phyloP scores from a whole-genome alignment of 2,329 filamentous ascomycete genomes.

The Fusarium citri region DNA sequence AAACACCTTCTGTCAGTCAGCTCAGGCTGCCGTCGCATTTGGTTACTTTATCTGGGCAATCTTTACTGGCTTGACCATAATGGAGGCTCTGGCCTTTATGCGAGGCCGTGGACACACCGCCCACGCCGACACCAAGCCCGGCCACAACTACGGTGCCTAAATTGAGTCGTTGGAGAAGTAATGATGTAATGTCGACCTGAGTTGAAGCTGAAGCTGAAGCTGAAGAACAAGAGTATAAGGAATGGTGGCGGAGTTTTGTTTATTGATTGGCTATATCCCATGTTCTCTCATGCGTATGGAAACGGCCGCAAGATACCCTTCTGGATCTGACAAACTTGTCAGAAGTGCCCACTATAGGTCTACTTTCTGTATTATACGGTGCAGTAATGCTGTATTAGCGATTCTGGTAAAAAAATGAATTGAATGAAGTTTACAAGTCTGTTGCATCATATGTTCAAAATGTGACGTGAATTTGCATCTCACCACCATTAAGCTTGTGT shows the following conservation, averaged over 20 bases:
- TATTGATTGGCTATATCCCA: slow-evolving; percentile 2
- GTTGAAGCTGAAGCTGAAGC: not conserved
- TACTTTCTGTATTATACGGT: slow-evolving; percentile 13
- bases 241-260: slow-evolving; percentile 1
- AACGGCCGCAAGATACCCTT: slow-evolving; percentile 43
- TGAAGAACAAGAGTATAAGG: not conserved
- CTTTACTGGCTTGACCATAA: slow-evolving; percentile 60
- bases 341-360: slow-evolving; percentile 20
- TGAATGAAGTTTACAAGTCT: not conserved
- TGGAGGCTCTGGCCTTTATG: slow-evolving; percentile 60
- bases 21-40: slow-evolving; percentile 74
- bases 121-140: slow-evolving; percentile 47
- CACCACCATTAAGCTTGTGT: not conserved
- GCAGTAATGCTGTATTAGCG: not conserved
- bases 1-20: slow-evolving; percentile 65
- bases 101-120: slow-evolving; percentile 54
- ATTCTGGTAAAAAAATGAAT: not conserved
- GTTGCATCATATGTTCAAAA: not conserved
- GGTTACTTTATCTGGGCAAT: slow-evolving; percentile 72
- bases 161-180: not conserved
- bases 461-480: not conserved
- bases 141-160: slow-evolving; percentile 33
- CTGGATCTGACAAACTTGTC: slow-evolving; percentile 23
- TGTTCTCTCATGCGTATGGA: slow-evolving; percentile 25
- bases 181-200: not conserved